phyloP scores from a whole-genome alignment of 805 yeast genomes.

The Tetrapisispora arboricola region DNA sequence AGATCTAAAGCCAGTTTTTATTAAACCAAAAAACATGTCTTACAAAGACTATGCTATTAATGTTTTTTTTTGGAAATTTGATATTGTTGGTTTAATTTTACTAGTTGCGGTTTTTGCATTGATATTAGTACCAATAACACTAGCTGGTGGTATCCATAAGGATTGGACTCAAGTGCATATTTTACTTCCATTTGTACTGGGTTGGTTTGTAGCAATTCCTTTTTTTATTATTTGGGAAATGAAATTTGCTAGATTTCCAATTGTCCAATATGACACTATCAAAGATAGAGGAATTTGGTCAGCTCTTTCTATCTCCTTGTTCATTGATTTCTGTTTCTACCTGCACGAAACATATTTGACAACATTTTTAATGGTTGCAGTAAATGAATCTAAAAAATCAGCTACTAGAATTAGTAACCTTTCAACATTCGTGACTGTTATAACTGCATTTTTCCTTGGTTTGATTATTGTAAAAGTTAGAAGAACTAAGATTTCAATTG shows the following conservation, averaged over 20 bases:
- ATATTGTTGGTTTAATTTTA: conserved; percentile 47
- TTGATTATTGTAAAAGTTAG: conserved; percentile 39
- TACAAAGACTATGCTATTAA: conserved; percentile 23
- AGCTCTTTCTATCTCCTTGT: conserved; percentile 45
- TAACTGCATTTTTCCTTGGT: conserved; percentile 51
- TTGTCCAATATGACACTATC: conserved; percentile 43
- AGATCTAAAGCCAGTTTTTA: conserved; percentile 22
- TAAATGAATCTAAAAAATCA: conserved; percentile 43
- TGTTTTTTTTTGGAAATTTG: conserved; percentile 48
- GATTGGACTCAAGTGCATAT: conserved; percentile 49
- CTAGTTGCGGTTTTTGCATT: conserved; percentile 46
- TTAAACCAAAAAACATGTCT: conserved; percentile 7
- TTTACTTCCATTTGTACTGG: conserved; percentile 57
- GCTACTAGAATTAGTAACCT: conserved; percentile 57
- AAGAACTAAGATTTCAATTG: conserved; percentile 47
- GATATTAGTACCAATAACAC: conserved; percentile 55
- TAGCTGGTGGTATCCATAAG: conserved; percentile 47
- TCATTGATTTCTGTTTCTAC: conserved; percentile 48
- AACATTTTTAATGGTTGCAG: conserved; percentile 49
- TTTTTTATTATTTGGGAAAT: conserved; percentile 47
- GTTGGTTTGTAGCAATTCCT: conserved; percentile 40
- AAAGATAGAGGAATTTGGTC: conserved; percentile 57
- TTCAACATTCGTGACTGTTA: conserved; percentile 55
- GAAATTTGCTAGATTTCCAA: conserved; percentile 43
- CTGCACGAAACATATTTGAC: conserved; percentile 59